These are phyloP conservation scores for Geosiphon pyriformis DNA, from an alignment of 192 early-diverging fungal species.

Conservation along the genomic window DNA sequence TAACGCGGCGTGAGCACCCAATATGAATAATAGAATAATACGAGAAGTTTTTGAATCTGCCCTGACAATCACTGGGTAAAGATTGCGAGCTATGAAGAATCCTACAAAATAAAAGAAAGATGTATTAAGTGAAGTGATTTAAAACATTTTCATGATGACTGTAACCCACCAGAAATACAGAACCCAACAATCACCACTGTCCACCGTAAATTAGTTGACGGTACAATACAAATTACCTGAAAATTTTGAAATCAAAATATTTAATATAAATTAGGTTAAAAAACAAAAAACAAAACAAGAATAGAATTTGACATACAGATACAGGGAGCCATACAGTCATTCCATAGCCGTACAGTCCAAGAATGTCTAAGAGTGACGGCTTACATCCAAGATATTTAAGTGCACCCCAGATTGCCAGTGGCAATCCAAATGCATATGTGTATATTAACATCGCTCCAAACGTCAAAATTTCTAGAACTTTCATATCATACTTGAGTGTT, in stretches of 20 bases:
- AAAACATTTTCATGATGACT: neutral
- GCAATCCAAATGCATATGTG: conserved; percentile 65
- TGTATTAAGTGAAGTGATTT: neutral
- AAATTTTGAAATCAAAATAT: neutral
- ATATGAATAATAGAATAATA: conserved; percentile 61
- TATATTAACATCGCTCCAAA: conserved; percentile 82
- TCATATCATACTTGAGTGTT: conserved; percentile 48
- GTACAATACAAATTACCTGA: conserved; percentile 77
- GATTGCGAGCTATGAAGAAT: conserved; percentile 50
- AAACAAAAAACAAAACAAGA: neutral
- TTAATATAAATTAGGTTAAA: neutral
- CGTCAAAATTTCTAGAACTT: conserved; percentile 70
- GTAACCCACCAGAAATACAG: conserved; percentile 58
- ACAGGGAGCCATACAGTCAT: conserved; percentile 92
- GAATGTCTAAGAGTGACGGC: conserved; percentile 79
- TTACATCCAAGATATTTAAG: conserved; percentile 82
- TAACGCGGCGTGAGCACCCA: conserved; percentile 62
- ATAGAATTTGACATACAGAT: conserved; percentile 46
- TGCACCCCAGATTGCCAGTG: conserved; percentile 70
- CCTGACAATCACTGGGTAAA: conserved; percentile 58
- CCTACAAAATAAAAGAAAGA: conserved; percentile 18
- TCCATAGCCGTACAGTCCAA: conserved; percentile 87
- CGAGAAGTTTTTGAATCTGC: conserved; percentile 66
- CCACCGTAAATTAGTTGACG: conserved; percentile 78
- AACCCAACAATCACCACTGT: conserved; percentile 71